A percentile compares a stretch with the other conserved stretches of the same genome.
Conservation (phyloP, 169 alveolate species). For the Eimeria acervulina region DNA sequence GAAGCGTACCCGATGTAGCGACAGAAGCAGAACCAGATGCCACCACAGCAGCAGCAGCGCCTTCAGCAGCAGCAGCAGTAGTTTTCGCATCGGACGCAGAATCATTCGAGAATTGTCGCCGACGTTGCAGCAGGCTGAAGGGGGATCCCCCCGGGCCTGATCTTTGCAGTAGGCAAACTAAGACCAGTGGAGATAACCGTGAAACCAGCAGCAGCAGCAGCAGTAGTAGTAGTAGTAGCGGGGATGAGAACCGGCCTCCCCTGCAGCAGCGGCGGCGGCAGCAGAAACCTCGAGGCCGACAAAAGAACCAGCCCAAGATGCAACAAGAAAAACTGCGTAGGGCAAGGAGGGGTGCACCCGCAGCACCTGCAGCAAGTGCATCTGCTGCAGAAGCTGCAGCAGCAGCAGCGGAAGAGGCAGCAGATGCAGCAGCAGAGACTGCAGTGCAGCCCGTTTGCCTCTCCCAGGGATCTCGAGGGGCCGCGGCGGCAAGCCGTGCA, state of each 20-base stretch:
- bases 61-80: background rate
- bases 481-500: constrained; percentile 74
- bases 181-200: background rate
- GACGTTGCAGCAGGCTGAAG: constrained; percentile 37
- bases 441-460: constrained; percentile 4
- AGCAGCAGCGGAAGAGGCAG: constrained; percentile 34
- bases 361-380: constrained; percentile 27
- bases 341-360: background rate
- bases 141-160: constrained; percentile 39
- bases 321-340: constrained; percentile 26
- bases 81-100: background rate
- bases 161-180: constrained; percentile 5
- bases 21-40: background rate
- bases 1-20: constrained; percentile 50
- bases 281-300: background rate
- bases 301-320: background rate
- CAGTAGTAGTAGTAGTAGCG: constrained; percentile 53
- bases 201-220: constrained; percentile 59
- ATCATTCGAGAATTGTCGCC: background rate
- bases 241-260: background rate
- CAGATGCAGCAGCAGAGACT: background rate
- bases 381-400: background rate
- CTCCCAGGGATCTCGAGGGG: constrained; percentile 49
- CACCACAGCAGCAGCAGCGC: background rate
- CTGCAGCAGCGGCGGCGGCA: constrained; percentile 48